Conservation (phyloP, 352 stramenopile genomes). For the Phytopythium mirpurense region DNA sequence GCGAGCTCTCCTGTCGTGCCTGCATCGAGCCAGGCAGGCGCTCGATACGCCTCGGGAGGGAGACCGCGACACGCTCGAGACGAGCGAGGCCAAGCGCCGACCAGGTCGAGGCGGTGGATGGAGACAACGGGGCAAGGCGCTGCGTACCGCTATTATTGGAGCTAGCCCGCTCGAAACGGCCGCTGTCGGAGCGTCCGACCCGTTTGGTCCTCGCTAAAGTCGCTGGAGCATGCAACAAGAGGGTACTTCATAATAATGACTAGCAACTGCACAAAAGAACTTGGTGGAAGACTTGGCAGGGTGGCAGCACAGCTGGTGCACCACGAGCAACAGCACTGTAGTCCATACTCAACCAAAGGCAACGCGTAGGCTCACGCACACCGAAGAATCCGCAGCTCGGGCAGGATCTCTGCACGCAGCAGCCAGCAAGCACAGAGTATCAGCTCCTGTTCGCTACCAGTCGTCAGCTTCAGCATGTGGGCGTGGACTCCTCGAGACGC, state of each 20-base stretch:
- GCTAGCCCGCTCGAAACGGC: neutral
- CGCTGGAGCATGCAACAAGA: no score
- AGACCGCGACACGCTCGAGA: no score
- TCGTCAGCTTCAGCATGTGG: neutral
- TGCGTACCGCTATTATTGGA: neutral
- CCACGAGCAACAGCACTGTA: neutral
- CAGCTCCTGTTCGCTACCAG: neutral
- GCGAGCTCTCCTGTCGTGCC: constrained; percentile 56
- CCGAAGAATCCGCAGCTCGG: constrained; percentile 34
- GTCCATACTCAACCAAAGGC: constrained; percentile 2
- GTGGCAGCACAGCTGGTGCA: neutral
- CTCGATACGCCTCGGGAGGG: no score
- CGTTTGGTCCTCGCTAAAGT: no score
- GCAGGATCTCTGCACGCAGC: constrained; percentile 34
- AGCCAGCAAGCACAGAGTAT: no score
- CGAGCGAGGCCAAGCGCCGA: no score
- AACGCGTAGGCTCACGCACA: constrained; percentile 26
- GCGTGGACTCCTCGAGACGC: neutral
- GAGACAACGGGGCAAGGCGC: constrained; percentile 1
- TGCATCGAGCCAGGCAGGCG: constrained; percentile 24
- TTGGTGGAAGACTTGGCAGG: neutral
- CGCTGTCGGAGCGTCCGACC: neutral
- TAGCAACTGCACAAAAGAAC: no score
- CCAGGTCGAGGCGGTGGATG: neutral
- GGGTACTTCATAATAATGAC: neutral